Evolutionary conservation across 2,329 filamentous ascomycete genomes (phyloP).

Genomic region (Penicillium sp.): DNA sequence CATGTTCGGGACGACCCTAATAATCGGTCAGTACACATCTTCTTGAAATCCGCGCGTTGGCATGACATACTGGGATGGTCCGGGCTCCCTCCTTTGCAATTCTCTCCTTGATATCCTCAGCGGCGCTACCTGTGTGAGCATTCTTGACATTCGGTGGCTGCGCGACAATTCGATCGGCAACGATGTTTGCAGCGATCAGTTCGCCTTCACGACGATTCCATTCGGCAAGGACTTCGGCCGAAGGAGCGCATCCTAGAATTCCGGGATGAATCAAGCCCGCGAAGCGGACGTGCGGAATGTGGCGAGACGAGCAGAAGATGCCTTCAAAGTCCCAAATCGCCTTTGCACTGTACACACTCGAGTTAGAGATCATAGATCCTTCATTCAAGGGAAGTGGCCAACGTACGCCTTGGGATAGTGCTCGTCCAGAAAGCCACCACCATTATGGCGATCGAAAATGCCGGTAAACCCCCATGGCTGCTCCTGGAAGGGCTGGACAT

Average conservation of each 20-base stretch:
- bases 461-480: slow-evolving; percentile 89
- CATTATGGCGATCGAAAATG: slow-evolving; percentile 72
- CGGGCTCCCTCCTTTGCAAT: slow-evolving; percentile 73
- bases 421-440: slow-evolving; percentile 83
- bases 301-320: slow-evolving; percentile 75
- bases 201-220: slow-evolving; percentile 84
- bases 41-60: background rate
- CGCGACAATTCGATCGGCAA: slow-evolving; percentile 67
- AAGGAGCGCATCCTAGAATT: slow-evolving; percentile 84
- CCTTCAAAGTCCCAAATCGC: slow-evolving; percentile 74
- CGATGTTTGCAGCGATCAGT: slow-evolving; percentile 63
- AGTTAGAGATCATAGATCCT: background rate
- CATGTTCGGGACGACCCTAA: slow-evolving; percentile 70
- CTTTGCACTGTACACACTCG: slow-evolving; percentile 47
- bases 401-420: slow-evolving; percentile 73
- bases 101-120: slow-evolving; percentile 55
- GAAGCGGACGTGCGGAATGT: slow-evolving; percentile 83
- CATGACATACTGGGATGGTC: slow-evolving; percentile 65
- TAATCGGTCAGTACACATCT: background rate
- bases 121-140: slow-evolving; percentile 65
- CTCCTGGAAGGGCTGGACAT: slow-evolving; percentile 81
- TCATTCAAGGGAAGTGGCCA: background rate
- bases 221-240: slow-evolving; percentile 65
- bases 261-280: slow-evolving; percentile 86
- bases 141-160: slow-evolving; percentile 68